phyloP scores from a whole-genome alignment of 495 filamentous ascomycete genomes.

The Penicillium macrosclerotiorum region DNA sequence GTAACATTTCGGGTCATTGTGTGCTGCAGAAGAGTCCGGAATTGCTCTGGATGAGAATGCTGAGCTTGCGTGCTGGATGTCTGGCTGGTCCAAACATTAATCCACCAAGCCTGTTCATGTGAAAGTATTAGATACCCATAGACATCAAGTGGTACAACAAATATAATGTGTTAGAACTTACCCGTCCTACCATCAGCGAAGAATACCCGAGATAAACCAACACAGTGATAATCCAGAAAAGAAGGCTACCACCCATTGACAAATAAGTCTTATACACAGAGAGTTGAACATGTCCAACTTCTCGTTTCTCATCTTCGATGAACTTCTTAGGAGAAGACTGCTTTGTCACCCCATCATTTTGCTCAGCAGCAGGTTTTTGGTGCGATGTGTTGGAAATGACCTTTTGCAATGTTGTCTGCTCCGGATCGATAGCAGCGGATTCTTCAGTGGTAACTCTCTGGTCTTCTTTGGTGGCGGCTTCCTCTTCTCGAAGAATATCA shows the following conservation, averaged over 20 bases:
- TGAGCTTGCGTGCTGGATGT: constrained; percentile 21
- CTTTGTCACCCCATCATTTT: constrained; percentile 37
- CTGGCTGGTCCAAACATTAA: constrained; percentile 62
- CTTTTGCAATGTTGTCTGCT: constrained; percentile 22
- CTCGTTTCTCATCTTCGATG: constrained; percentile 68
- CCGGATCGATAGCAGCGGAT: constrained; percentile 2
- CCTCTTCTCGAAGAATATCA: constrained; percentile 24
- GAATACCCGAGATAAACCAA: constrained; percentile 14
- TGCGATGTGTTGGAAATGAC: constrained; percentile 25
- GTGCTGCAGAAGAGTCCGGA: constrained; percentile 17
- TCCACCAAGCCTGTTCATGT: constrained; percentile 59
- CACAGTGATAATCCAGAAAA: constrained; percentile 13
- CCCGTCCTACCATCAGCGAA: constrained; percentile 34
- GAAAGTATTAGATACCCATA: background rate
- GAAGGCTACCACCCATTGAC: constrained; percentile 58
- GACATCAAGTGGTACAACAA: background rate
- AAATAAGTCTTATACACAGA: constrained; percentile 66
- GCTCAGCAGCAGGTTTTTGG: constrained; percentile 36
- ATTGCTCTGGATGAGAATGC: constrained; percentile 21
- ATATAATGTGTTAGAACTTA: constrained; percentile 12
- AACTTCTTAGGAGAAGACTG: constrained; percentile 60
- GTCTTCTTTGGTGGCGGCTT: constrained; percentile 7
- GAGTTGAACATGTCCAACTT: constrained; percentile 61
- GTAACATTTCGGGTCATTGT: constrained; percentile 9
- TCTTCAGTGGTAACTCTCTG: constrained; percentile 4